phyloP scores from a whole-genome alignment of 2,329 filamentous ascomycete species.

The Trichoderma sp. region DNA sequence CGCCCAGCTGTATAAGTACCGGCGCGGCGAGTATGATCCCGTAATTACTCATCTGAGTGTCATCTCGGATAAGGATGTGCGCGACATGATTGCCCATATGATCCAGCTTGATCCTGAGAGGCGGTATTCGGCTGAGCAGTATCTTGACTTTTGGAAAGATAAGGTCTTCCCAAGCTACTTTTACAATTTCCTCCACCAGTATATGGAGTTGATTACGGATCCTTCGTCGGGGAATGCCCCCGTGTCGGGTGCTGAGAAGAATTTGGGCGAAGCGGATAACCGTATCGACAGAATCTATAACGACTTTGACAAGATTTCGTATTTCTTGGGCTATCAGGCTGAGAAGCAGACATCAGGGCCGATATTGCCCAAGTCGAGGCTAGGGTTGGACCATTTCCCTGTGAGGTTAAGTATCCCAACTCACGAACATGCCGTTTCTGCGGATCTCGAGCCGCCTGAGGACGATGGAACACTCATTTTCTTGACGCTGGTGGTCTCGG shows the following conservation, averaged over 20 bases:
- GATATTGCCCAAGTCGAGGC: slow-evolving; percentile 34
- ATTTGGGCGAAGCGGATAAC: slow-evolving; percentile 84
- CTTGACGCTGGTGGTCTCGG: slow-evolving; percentile 82
- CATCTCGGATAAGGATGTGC: slow-evolving; percentile 82
- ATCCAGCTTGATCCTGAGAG: slow-evolving; percentile 91
- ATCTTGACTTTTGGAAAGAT: slow-evolving; percentile 84
- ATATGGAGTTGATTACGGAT: slow-evolving; percentile 95
- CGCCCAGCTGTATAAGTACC: slow-evolving; percentile 92
- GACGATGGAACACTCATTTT: slow-evolving; percentile 95
- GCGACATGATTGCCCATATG: slow-evolving; percentile 92
- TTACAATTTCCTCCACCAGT: slow-evolving; percentile 94
- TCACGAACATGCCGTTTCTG: slow-evolving; percentile 68
- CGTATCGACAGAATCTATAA: slow-evolving; percentile 89
- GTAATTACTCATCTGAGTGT: slow-evolving; percentile 75
- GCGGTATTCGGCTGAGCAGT: slow-evolving; percentile 89
- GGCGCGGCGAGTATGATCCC: slow-evolving; percentile 88
- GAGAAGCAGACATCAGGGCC: slow-evolving; percentile 38
- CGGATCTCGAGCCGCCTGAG: slow-evolving; percentile 57
- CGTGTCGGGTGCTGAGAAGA: slow-evolving; percentile 63
- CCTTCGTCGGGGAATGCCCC: slow-evolving; percentile 75
- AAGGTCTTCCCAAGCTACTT: slow-evolving; percentile 97
- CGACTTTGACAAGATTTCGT: slow-evolving; percentile 97
- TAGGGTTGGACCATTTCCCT: slow-evolving; percentile 67
- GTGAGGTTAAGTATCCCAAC: slow-evolving; percentile 84
- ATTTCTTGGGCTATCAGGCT: slow-evolving; percentile 78